A percentile compares a stretch with the other conserved stretches of the same genome.
These are phyloP conservation scores for Wakefieldia striispora DNA, from an alignment of 768 basidiomycete species.

Conservation along the genomic window DNA sequence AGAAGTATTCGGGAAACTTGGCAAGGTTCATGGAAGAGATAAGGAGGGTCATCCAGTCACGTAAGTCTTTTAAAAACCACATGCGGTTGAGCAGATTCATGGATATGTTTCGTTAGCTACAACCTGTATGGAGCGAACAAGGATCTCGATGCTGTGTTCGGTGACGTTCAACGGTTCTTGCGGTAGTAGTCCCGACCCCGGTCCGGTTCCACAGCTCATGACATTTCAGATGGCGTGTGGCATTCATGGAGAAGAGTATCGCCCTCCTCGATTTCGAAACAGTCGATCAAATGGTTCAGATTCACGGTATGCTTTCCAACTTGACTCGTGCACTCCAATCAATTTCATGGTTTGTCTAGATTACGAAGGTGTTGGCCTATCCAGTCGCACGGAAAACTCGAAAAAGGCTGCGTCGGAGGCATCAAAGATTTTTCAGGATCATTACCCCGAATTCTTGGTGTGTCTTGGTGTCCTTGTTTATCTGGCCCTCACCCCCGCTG, in stretches of 20 bases:
- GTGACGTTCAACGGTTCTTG: conserved; percentile 73
- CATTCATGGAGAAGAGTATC: conserved; percentile 70
- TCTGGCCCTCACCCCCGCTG: neutral
- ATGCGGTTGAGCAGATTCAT: neutral
- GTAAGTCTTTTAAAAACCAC: conserved; percentile 39
- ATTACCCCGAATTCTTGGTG: conserved; percentile 81
- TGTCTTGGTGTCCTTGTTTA: conserved; percentile 15
- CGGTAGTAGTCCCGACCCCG: conserved; percentile 40
- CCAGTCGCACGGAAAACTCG: conserved; percentile 66
- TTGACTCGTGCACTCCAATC: neutral
- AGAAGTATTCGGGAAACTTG: conserved; percentile 63
- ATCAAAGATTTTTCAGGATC: conserved; percentile 66
- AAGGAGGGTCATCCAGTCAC: conserved; percentile 67
- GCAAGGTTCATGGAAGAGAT: conserved; percentile 65
- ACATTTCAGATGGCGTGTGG: conserved; percentile 66
- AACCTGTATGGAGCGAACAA: conserved; percentile 75
- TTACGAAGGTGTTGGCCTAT: conserved; percentile 69
- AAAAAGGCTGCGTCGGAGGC: conserved; percentile 78
- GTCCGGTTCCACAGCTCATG: conserved; percentile 4
- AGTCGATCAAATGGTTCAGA: conserved; percentile 70
- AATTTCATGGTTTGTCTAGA: conserved; percentile 39
- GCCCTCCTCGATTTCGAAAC: conserved; percentile 65
- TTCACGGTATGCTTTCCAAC: conserved; percentile 51
- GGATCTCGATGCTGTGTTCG: conserved; percentile 69
- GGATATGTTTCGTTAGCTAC: conserved; percentile 44